Conservation (phyloP, 768 basidiomycete species). For the Asterophora lycoperdoides region DNA sequence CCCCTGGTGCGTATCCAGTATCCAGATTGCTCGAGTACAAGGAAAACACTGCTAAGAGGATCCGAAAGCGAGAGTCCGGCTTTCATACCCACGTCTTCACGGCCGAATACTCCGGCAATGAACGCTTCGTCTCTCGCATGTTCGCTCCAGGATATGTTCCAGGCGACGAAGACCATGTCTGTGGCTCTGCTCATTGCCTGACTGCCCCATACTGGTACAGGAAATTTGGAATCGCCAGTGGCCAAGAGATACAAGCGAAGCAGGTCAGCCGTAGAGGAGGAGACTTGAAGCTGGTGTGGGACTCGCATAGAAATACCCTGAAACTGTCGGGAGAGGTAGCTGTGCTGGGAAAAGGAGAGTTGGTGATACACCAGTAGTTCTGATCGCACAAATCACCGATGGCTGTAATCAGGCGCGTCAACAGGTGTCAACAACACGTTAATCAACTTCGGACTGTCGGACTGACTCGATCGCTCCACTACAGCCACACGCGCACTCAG, state of each 20-base stretch:
- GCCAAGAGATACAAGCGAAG: constrained; percentile 36
- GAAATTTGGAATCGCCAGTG: constrained; percentile 29
- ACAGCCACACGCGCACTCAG: not conserved
- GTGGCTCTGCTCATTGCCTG: constrained; percentile 50
- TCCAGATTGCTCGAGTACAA: constrained; percentile 35
- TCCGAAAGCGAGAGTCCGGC: constrained; percentile 28
- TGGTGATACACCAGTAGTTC: constrained; percentile 10
- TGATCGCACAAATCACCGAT: too few species aligned
- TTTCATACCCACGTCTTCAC: constrained; percentile 38
- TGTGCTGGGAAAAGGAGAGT: constrained; percentile 31
- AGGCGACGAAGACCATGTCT: constrained; percentile 46
- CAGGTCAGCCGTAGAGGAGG: constrained; percentile 53
- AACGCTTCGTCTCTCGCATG: constrained; percentile 46
- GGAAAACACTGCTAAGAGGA: constrained; percentile 17
- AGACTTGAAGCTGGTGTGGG: constrained; percentile 36
- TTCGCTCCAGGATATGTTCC: constrained; percentile 36
- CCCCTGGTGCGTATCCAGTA: constrained; percentile 25
- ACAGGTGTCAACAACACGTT: not conserved
- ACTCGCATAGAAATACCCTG: constrained; percentile 27
- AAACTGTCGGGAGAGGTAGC: constrained; percentile 33
- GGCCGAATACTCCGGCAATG: constrained; percentile 25
- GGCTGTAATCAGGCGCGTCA: too few species aligned
- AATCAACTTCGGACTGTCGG: not conserved
- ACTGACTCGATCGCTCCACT: too few species aligned
- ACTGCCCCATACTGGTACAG: constrained; percentile 46